Evolutionary conservation across 805 yeast genomes (phyloP), one percentile per base, ranked within the genome.

Genomic region (Cyberlindnera bimundalis): DNA sequence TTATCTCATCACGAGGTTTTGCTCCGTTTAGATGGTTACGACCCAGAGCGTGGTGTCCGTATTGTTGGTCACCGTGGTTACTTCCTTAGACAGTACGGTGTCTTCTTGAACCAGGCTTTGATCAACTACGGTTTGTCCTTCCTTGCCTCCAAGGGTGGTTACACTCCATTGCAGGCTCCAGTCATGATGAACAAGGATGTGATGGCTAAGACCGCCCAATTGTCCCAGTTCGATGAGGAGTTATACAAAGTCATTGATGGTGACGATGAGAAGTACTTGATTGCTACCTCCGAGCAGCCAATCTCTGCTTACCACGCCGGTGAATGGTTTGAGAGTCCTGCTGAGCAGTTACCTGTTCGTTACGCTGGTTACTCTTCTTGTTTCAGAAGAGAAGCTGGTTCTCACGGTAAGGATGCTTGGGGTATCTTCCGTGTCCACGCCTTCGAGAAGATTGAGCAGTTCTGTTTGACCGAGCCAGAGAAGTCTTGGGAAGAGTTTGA

Each of bases 371-470:
- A 84, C 74, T 89, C 97, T 27, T 85, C 97, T 34, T 93, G 99
- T 80, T 93, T 93, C 82, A 83, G 99, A 70, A 86, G 99, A 73
- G 99, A 93, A 73, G 99, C 99, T 44, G 99, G 99, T 54, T 83
- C 96, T 52, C 98, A 91, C 60, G 99, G 99, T 66, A 91, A 91
- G 67, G 99, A 93, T 61, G 99, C 99, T 36, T 93, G 99, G 99
- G 99, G 99, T 70, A 89, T 93, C 52, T 93, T 93, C 81, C 84
- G 99, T 71, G 98, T 93, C 45, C 99, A 93, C 64, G 95, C 95
- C 48, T 93, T 93, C 61, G 99, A 93, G 73, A 93, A 93, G 72
- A 88, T 93, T 59, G 99, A 93, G 73, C 99, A 93, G 71, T 93
- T 93, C 62, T 82, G 84, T 55, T 65, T 93, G 57, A 84, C 98